A percentile compares a stretch with the other conserved stretches of the same genome.
Conservation (phyloP, 352 stramenopile species). For the Phytopythium litorale region DNA sequence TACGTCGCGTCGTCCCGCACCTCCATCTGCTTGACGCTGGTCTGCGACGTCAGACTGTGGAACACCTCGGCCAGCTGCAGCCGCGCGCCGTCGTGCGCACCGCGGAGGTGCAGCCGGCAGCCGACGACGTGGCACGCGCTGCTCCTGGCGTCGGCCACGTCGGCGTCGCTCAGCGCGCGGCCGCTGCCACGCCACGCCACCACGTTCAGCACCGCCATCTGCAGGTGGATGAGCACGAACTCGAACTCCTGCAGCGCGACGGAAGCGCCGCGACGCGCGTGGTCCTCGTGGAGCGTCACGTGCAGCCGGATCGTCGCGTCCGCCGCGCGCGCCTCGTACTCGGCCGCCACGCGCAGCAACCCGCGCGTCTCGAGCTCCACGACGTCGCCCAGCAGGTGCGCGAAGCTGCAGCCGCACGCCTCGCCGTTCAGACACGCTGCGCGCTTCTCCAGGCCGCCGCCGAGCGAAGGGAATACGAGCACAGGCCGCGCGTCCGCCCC, state of each 20-base stretch:
- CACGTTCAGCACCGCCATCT: conserved; percentile 36
- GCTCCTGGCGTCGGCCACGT: conserved; percentile 27
- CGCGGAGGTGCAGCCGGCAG: conserved; percentile 42
- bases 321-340: conserved; percentile 34
- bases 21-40: conserved; percentile 54
- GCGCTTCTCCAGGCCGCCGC: conserved; percentile 19
- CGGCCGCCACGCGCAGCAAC: conserved; percentile 31
- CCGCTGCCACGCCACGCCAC: conserved; percentile 12
- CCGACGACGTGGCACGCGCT: conserved; percentile 67
- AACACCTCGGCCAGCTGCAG: conserved; percentile 70
- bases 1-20: conserved; percentile 70
- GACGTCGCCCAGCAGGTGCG: conserved; percentile 35
- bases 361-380: conserved; percentile 39
- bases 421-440: conserved; percentile 44
- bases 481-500: conserved; percentile 26
- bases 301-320: conserved; percentile 52
- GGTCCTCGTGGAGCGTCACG: conserved; percentile 35
- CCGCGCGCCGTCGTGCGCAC: conserved; percentile 13
- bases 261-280: conserved; percentile 10
- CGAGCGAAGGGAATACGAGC: conserved; percentile 24
- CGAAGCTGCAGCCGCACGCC: conserved; percentile 46
- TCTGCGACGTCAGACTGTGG: conserved; percentile 52
- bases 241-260: conserved; percentile 48
- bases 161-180: conserved; percentile 10
- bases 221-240: conserved; percentile 54